A percentile compares a stretch with the other conserved stretches of the same genome.
Conservation (phyloP, 2,329 filamentous ascomycete species). For the Paecilomyces fulvus region DNA sequence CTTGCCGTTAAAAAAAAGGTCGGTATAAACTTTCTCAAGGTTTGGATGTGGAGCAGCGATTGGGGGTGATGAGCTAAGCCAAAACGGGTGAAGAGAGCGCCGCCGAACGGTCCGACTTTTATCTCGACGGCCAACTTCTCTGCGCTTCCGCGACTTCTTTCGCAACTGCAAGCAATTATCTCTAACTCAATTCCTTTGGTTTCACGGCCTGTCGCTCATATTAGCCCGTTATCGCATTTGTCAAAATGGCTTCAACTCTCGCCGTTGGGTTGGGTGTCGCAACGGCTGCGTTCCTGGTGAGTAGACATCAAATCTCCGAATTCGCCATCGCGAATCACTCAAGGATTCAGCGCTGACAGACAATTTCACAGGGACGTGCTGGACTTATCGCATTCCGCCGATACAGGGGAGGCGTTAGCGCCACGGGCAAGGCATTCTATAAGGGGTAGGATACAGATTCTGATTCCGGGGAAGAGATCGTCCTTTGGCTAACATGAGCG, state of each 20-base stretch:
- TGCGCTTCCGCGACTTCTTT: constrained; percentile 4
- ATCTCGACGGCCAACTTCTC: constrained; percentile 16
- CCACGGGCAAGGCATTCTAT: constrained; percentile 86
- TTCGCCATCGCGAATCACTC: neutral
- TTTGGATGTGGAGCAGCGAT: constrained; percentile 15
- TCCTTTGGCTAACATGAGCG: constrained; percentile 10
- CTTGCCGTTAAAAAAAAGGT: constrained; percentile 11
- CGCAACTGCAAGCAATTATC: neutral
- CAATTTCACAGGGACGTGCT: constrained; percentile 64
- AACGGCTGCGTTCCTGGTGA: constrained; percentile 68
- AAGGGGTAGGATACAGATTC: constrained; percentile 53
- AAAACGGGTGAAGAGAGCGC: constrained; percentile 16
- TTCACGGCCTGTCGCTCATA: neutral
- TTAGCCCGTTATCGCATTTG: neutral
- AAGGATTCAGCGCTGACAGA: constrained; percentile 7
- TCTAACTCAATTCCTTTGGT: neutral
- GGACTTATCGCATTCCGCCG: constrained; percentile 82
- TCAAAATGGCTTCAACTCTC: constrained; percentile 35
- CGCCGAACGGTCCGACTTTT: constrained; percentile 26
- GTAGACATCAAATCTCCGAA: constrained; percentile 19
- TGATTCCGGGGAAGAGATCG: neutral
- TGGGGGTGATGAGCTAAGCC: constrained; percentile 21
- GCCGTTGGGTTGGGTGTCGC: constrained; percentile 39
- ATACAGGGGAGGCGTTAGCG: constrained; percentile 60
- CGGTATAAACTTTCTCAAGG: constrained; percentile 6